These are phyloP conservation scores for Leucoagaricus sp. DNA, from an alignment of 1,284 basidiomycete species.

Conservation along the genomic window DNA sequence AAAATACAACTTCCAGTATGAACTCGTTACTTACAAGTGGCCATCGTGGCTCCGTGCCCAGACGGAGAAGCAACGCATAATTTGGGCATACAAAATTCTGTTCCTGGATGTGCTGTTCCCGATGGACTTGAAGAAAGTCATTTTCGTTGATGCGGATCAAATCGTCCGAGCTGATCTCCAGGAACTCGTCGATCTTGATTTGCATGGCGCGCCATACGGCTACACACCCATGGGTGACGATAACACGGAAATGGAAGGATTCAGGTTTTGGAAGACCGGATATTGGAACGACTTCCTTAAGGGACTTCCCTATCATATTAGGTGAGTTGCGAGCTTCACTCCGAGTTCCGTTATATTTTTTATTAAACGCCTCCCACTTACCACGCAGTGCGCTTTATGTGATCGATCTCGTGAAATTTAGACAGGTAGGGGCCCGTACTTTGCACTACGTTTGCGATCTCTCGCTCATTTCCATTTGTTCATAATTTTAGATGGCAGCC, in stretches of 20 bases:
- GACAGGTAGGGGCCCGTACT: conserved; percentile 55
- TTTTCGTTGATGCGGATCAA: conserved; percentile 98
- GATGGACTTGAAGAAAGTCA: conserved; percentile 96
- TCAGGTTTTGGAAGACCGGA: conserved; percentile 97
- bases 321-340: conserved; percentile 44
- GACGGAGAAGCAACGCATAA: conserved; percentile 96
- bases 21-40: conserved; percentile 99
- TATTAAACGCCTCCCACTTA: background rate
- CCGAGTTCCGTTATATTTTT: background rate
- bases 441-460: background rate
- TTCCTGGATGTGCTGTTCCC: conserved; percentile 99
- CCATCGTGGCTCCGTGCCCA: conserved; percentile 96
- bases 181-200: conserved; percentile 88
- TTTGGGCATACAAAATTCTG: conserved; percentile 99
- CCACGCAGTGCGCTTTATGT: conserved; percentile 85
- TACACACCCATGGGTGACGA: conserved; percentile 99
- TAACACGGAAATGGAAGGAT: conserved; percentile 93
- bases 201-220: conserved; percentile 90
- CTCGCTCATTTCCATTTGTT: conserved; percentile 14
- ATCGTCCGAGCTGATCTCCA: conserved; percentile 96
- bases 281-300: conserved; percentile 89
- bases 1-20: conserved; percentile 93
- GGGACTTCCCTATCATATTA: conserved; percentile 90
- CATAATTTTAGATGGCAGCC: conserved; percentile 62
- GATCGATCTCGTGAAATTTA: conserved; percentile 94